Conservation (phyloP, 202 grass and related monocot genomes). For the Elaeis oleifera region DNA sequence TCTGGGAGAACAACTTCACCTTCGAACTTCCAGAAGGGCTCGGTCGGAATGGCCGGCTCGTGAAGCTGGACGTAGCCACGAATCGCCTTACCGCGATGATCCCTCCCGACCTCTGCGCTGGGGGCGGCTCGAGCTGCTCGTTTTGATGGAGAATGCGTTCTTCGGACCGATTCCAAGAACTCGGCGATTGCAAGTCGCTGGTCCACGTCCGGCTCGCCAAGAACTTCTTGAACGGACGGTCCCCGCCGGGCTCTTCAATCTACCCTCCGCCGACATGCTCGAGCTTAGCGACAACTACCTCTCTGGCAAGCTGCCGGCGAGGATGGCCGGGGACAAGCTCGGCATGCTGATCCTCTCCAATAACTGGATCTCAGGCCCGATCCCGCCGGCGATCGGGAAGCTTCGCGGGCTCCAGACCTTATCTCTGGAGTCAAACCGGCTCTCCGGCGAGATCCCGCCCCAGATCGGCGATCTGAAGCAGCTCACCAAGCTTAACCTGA, state of each 20-base stretch:
- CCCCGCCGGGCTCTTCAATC: background rate
- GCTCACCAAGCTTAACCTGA: too few relatives aligned
- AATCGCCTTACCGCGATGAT: background rate
- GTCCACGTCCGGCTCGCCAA: slow-evolving; percentile 2
- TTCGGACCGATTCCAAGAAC: background rate
- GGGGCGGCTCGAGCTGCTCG: background rate
- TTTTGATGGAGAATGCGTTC: slow-evolving; percentile 6
- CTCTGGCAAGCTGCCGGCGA: background rate
- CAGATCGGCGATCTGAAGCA: background rate
- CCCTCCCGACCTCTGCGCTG: background rate
- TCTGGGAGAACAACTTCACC: slow-evolving; percentile 5
- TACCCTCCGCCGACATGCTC: background rate
- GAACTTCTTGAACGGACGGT: background rate
- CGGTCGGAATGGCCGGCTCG: background rate
- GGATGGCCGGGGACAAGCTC: background rate
- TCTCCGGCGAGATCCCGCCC: slow-evolving; percentile 1
- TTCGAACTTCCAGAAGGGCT: background rate
- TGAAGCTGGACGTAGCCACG: slow-evolving; percentile 2
- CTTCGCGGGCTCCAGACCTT: background rate
- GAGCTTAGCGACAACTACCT: slow-evolving; percentile 1
- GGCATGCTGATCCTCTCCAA: background rate
- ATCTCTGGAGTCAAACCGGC: background rate
- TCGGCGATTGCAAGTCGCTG: background rate
- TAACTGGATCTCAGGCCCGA: background rate
- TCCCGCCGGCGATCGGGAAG: background rate